These are phyloP conservation scores for Malus hybrid DNA, from an alignment of 331 rosid species.

Conservation along the genomic window DNA sequence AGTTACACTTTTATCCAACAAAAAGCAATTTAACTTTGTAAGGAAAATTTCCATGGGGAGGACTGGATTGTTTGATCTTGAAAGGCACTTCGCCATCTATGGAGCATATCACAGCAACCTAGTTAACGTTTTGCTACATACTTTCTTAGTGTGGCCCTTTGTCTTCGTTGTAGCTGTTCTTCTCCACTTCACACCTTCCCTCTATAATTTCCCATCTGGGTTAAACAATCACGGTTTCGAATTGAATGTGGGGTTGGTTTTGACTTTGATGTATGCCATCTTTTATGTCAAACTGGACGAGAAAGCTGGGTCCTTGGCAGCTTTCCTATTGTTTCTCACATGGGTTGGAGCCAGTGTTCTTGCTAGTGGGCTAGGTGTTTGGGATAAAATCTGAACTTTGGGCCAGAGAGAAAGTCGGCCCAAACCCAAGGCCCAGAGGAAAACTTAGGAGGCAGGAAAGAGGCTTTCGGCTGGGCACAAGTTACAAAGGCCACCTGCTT, in stretches of 20 bases:
- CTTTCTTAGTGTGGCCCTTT: slow-evolving; percentile 67
- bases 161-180: slow-evolving; percentile 36
- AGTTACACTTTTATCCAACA: not conserved
- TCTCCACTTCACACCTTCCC: slow-evolving; percentile 52
- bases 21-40: not conserved
- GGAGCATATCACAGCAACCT: slow-evolving; percentile 78
- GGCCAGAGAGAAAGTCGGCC: too few species aligned
- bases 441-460: too few species aligned
- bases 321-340: slow-evolving; percentile 42
- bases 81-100: slow-evolving; percentile 68
- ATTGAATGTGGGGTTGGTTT: slow-evolving; percentile 52
- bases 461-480: too few species aligned
- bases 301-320: slow-evolving; percentile 72
- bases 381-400: too few species aligned
- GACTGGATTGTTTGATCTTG: slow-evolving; percentile 51
- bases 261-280: slow-evolving; percentile 34
- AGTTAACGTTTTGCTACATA: slow-evolving; percentile 43
- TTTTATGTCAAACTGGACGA: slow-evolving; percentile 47
- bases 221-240: slow-evolving; percentile 17
- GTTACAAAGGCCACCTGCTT: too few species aligned
- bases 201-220: slow-evolving; percentile 29
- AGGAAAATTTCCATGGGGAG: slow-evolving; percentile 21
- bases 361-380: slow-evolving; percentile 8
- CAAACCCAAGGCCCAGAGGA: too few species aligned
- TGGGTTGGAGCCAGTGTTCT: slow-evolving; percentile 20